These are phyloP conservation scores for Tricholoma furcatifolium DNA, from an alignment of 768 basidiomycete species.

Conservation along the genomic window DNA sequence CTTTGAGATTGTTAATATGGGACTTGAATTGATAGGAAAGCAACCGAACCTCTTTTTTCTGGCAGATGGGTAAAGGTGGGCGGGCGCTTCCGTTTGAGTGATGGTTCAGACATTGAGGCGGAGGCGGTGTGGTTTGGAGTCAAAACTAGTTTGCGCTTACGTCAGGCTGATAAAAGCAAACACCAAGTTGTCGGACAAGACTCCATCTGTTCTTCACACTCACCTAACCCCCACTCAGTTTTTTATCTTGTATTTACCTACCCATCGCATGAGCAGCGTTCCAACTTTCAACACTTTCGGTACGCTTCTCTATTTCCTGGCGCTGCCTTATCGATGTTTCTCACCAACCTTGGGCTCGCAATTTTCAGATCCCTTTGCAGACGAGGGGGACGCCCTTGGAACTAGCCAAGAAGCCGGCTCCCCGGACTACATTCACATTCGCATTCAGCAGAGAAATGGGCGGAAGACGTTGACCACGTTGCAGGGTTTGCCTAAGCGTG, in stretches of 20 bases:
- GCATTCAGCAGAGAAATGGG: constrained; percentile 99
- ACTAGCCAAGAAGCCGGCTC: constrained; percentile 75
- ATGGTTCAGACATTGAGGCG: constrained; percentile 19
- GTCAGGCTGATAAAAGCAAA: constrained; percentile 23
- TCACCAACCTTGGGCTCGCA: constrained; percentile 4
- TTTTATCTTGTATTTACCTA: constrained; percentile 36
- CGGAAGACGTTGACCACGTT: constrained; percentile 97
- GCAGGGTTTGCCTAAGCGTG: constrained; percentile 91
- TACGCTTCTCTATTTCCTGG: constrained; percentile 30
- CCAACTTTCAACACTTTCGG: constrained; percentile 87
- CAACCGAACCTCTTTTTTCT: constrained; percentile 50
- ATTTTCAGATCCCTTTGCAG: constrained; percentile 88
- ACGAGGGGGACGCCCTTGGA: constrained; percentile 84
- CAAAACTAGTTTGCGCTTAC: constrained; percentile 16
- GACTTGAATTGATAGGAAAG: background rate
- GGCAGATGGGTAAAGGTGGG: constrained; percentile 74
- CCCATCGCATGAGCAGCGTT: constrained; percentile 84
- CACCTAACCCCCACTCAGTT: constrained; percentile 43
- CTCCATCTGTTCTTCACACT: constrained; percentile 21
- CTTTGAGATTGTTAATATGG: constrained; percentile 34
- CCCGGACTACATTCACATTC: constrained; percentile 88
- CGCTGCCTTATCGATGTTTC: constrained; percentile 17
- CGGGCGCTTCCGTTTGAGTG: constrained; percentile 53
- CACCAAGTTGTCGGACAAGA: constrained; percentile 13
- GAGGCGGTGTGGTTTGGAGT: constrained; percentile 19